Conservation (phyloP, 768 basidiomycete genomes). For the Boletus insuetus region DNA sequence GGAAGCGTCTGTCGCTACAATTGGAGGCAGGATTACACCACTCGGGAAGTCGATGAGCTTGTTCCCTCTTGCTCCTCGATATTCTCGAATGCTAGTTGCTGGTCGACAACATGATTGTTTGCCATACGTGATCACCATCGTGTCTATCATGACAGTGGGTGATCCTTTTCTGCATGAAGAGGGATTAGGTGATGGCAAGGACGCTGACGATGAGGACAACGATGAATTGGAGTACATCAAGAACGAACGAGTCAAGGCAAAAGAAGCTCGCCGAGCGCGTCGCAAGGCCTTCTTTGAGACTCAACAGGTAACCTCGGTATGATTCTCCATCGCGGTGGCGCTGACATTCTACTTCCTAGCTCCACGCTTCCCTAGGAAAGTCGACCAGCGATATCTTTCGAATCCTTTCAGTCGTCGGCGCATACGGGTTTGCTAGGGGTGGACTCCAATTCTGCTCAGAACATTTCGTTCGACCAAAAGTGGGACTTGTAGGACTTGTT, state of each 20-base stretch:
- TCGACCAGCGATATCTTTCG: slow-evolving; percentile 85
- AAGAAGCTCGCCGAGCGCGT: slow-evolving; percentile 55
- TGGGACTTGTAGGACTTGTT: slow-evolving; percentile 29
- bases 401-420: slow-evolving; percentile 90
- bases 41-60: slow-evolving; percentile 90
- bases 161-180: slow-evolving; percentile 94
- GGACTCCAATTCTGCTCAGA: slow-evolving; percentile 77
- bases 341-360: slow-evolving; percentile 38
- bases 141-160: slow-evolving; percentile 89
- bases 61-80: slow-evolving; percentile 92
- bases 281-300: slow-evolving; percentile 81
- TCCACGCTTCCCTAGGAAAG: slow-evolving; percentile 76
- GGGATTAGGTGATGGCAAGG: slow-evolving; percentile 45
- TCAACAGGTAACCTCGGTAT: slow-evolving; percentile 57
- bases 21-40: slow-evolving; percentile 73
- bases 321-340: background rate
- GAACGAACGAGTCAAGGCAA: slow-evolving; percentile 45
- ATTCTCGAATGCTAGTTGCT: slow-evolving; percentile 92
- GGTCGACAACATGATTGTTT: slow-evolving; percentile 85
- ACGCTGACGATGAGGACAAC: slow-evolving; percentile 37
- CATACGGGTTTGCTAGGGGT: slow-evolving; percentile 90
- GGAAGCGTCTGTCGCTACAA: slow-evolving; percentile 22
- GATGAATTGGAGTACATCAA: slow-evolving; percentile 44
- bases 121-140: slow-evolving; percentile 88
- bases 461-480: slow-evolving; percentile 90